A percentile compares a stretch with the other conserved stretches of the same genome.
Conservation (phyloP, 208 protist genomes). For the Phytomonas sp. region DNA sequence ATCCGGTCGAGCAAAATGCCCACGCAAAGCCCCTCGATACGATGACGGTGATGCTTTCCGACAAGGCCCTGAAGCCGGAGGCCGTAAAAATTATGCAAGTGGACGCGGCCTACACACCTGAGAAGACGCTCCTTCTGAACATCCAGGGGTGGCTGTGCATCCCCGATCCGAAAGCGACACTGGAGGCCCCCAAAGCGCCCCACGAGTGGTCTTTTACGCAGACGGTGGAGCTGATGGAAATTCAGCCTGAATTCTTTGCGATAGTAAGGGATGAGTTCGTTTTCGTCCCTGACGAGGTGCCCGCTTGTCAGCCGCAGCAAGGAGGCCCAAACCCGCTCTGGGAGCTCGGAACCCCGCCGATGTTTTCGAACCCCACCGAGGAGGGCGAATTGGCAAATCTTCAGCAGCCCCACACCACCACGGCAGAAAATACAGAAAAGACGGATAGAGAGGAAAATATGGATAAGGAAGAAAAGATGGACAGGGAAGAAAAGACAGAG, state of each 20-base stretch:
- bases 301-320: neutral
- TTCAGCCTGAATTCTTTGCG: constrained; percentile 31
- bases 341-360: neutral
- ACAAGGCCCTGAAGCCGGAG: neutral
- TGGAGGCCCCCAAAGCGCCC: too few species aligned
- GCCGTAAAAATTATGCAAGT: constrained; percentile 13
- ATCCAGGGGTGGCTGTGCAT: too few species aligned
- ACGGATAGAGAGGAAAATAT: too few species aligned
- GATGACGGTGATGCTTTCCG: neutral
- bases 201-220: constrained; percentile 30
- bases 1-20: too few species aligned
- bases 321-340: neutral
- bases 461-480: too few species aligned
- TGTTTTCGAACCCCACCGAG: neutral
- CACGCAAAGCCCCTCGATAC: neutral
- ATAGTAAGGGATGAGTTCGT: constrained; percentile 45
- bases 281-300: too few species aligned
- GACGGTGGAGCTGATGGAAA: constrained; percentile 52
- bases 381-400: constrained; percentile 9
- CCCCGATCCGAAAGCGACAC: too few species aligned
- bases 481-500: too few species aligned
- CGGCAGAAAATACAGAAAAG: too few species aligned
- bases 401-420: constrained; percentile 13
- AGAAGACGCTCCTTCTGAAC: constrained; percentile 3
- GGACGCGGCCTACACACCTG: constrained; percentile 22